A percentile compares a stretch with the other conserved stretches of the same genome.
Conservation (phyloP, 2,329 filamentous ascomycete species). For the Fusarium chaquense region DNA sequence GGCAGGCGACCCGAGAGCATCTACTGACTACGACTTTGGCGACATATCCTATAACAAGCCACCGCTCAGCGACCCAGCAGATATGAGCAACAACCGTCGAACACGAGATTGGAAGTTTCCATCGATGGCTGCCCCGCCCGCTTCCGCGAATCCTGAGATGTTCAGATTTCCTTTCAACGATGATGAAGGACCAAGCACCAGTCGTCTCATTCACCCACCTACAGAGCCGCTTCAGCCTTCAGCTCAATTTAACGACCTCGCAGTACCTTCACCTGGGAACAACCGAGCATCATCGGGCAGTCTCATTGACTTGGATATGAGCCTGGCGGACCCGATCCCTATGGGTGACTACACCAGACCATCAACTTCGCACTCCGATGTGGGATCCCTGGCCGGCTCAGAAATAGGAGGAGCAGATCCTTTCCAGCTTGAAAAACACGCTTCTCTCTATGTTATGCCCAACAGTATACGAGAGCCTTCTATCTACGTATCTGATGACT, state of each 20-base stretch:
- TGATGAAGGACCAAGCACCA: constrained; percentile 47
- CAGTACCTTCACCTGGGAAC: constrained; percentile 52
- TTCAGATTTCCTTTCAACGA: constrained; percentile 63
- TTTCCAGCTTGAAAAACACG: constrained; percentile 73
- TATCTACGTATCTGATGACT: constrained; percentile 72
- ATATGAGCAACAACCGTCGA: constrained; percentile 63
- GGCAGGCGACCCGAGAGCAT: constrained; percentile 59
- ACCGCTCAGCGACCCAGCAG: constrained; percentile 69
- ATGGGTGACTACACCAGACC: constrained; percentile 62
- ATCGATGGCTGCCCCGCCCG: constrained; percentile 62
- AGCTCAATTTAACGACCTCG: constrained; percentile 57
- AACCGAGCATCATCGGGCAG: constrained; percentile 60
- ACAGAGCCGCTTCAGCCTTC: constrained; percentile 63
- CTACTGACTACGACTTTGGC: constrained; percentile 64
- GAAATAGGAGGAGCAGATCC: constrained; percentile 68
- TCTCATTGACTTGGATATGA: constrained; percentile 68
- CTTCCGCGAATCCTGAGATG: constrained; percentile 65
- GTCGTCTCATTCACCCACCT: constrained; percentile 63
- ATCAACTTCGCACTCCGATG: constrained; percentile 71
- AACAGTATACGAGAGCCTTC: constrained; percentile 64
- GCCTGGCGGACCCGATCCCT: constrained; percentile 63
- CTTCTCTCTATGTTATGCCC: constrained; percentile 64
- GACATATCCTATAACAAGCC: constrained; percentile 60
- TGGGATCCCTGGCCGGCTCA: constrained; percentile 66
- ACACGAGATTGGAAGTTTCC: constrained; percentile 71